Evolutionary conservation across 805 yeast species (phyloP), one percentile per base, ranked within the genome.

Genomic region (Candida silvatica): DNA sequence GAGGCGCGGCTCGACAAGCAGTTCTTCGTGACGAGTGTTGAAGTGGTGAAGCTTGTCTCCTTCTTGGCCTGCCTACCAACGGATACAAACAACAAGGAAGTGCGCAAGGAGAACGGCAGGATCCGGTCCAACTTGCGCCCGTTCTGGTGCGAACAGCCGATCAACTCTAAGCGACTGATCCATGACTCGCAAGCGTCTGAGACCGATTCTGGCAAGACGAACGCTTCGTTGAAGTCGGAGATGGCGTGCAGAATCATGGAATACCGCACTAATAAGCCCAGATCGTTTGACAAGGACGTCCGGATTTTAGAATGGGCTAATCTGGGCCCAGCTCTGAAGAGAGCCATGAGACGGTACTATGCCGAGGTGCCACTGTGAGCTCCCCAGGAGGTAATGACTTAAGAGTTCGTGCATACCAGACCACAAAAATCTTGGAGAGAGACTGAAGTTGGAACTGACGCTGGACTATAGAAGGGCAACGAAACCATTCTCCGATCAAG

Each of bases 241-340:
- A 58, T 77, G 40, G 82, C 82, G 3, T 71, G 71, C 38, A 61
- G 82, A 49, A 75, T 77, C 19, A 77, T 77, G 80, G 69, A 69
- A 14, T 77, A 77, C 49, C 75, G 71, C 38, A 56, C 62, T 22
- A 64, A 81, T 46, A 75, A 74, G 45, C 84, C 82, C 20, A 61
- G 82, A 46, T 80, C 81, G 1, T 77, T 77, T 54, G 82, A 77
- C 47, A 77, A 77, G 53, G 81, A 75, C 44, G 80, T 77, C 25
- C 56, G 82, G 30, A 74, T 77, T 29, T 52, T 77, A 42, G 62
- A 67, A 36, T 77, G 83, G 83, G 72, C 67, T 35, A 72, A 68
- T 41, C 58, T 77, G 36, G 66, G 63, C 5, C 74, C 78, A 2
- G 81, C 83, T 19, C 60, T 77, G 38, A 66, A 61, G 51, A 66